Conservation (phyloP, 768 basidiomycete genomes). For the Hygrocybe punicea region DNA sequence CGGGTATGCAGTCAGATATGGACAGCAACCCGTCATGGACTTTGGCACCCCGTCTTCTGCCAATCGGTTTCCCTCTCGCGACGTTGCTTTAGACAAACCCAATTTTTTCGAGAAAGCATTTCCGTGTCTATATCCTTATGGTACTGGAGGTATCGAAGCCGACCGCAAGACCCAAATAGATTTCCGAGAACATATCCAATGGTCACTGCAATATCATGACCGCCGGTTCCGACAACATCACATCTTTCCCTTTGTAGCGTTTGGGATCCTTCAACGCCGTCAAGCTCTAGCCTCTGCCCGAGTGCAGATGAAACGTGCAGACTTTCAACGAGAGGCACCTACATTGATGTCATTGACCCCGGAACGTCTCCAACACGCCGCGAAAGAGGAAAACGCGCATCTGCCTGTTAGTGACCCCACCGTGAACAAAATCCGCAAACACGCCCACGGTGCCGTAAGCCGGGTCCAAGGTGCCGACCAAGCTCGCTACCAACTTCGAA, state of each 20-base stretch:
- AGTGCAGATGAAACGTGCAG: slow-evolving; percentile 29
- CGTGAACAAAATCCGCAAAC: slow-evolving; percentile 15
- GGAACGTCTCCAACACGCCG: slow-evolving; percentile 23
- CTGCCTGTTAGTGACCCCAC: slow-evolving; percentile 18
- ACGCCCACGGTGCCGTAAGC: slow-evolving; percentile 13
- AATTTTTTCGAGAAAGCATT: slow-evolving; percentile 23
- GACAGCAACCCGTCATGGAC: too few species aligned
- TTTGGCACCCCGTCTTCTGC: slow-evolving; percentile 14
- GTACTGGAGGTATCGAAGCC: too few species aligned
- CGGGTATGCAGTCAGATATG: too few species aligned
- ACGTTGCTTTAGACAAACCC: too few species aligned
- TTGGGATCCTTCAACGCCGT: slow-evolving; percentile 29
- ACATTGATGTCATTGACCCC: slow-evolving; percentile 17
- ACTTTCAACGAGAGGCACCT: too few species aligned
- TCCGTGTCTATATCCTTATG: slow-evolving; percentile 32
- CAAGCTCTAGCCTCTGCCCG: slow-evolving; percentile 28
- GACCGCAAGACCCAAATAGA: too few species aligned
- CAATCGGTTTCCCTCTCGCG: too few species aligned
- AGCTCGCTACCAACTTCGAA: too few species aligned
- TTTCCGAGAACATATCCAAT: too few species aligned
- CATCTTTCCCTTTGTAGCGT: slow-evolving; percentile 31
- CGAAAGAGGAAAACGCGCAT: slow-evolving; percentile 25
- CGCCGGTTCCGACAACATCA: slow-evolving; percentile 27
- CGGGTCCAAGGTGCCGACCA: slow-evolving; percentile 27
- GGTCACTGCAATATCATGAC: too few species aligned